Evolutionary conservation across 176 grass and related monocot species (phyloP).

Genomic region (Pharus latifolius): DNA sequence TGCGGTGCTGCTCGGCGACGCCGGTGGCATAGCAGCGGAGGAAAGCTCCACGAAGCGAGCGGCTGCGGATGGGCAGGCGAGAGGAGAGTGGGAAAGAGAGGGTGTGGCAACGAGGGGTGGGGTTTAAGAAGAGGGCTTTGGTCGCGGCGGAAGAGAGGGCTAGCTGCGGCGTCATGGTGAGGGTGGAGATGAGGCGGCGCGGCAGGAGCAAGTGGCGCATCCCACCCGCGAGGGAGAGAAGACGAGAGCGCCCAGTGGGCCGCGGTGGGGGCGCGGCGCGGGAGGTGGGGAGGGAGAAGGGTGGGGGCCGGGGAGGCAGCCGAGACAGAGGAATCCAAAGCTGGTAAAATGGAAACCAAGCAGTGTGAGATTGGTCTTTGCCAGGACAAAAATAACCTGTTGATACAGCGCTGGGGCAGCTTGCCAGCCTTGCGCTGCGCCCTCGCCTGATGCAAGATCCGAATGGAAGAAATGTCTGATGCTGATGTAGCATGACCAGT

Average conservation of each 20-base stretch:
- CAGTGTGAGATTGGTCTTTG: too few species aligned
- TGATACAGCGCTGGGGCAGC: too few species aligned
- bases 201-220: slow-evolving; percentile 26
- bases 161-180: slow-evolving; percentile 27
- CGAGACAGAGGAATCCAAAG: neutral
- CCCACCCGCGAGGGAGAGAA: neutral
- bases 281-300: neutral
- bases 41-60: slow-evolving; percentile 14
- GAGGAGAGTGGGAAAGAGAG: slow-evolving; percentile 6
- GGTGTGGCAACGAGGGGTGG: neutral
- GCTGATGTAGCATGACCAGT: too few species aligned
- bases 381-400: too few species aligned
- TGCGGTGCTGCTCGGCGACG: slow-evolving; percentile 32
- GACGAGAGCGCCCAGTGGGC: neutral
- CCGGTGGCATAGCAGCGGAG: slow-evolving; percentile 59
- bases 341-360: too few species aligned
- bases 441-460: too few species aligned
- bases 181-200: neutral
- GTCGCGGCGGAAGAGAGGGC: slow-evolving; percentile 16
- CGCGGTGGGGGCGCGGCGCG: neutral
- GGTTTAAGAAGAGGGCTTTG: slow-evolving; percentile 29
- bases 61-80: neutral
- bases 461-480: too few species aligned
- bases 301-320: neutral
- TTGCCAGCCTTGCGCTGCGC: too few species aligned